Conservation (phyloP, 2,329 filamentous ascomycete genomes). For the Trichoderma guizhouense region DNA sequence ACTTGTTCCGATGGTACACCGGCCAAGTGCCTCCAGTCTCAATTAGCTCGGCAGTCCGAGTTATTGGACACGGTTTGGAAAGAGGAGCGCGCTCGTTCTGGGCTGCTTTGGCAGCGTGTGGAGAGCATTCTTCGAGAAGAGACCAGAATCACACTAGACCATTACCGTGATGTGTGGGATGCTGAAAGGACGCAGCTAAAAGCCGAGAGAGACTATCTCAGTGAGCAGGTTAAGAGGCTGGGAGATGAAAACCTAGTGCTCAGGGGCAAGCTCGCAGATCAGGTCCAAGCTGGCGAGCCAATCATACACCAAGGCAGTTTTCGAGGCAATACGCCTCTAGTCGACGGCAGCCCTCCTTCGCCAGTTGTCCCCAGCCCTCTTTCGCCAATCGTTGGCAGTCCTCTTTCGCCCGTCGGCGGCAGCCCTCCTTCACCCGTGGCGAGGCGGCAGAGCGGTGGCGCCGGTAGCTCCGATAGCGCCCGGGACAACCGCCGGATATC, state of each 20-base stretch:
- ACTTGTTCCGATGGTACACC: background rate
- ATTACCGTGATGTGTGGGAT: background rate
- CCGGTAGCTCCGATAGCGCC: background rate
- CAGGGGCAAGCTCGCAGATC: background rate
- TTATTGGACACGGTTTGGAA: background rate
- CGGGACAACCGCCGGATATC: background rate
- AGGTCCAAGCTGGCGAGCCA: slow-evolving; percentile 11
- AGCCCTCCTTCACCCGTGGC: background rate
- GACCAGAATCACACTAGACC: background rate
- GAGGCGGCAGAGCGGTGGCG: background rate
- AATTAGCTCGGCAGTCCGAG: background rate
- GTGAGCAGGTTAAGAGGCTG: background rate
- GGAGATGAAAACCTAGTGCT: background rate
- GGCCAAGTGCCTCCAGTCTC: background rate
- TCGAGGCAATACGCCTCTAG: slow-evolving; percentile 21
- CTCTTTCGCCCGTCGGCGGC: background rate
- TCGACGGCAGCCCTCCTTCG: background rate
- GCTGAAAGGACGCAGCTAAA: background rate
- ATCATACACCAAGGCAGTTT: slow-evolving; percentile 31
- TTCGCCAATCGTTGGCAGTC: background rate
- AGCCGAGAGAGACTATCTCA: background rate
- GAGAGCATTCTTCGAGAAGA: background rate
- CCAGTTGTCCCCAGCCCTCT: background rate
- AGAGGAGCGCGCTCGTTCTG: background rate
- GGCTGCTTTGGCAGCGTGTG: background rate